Evolutionary conservation across 345 rosid genomes (phyloP), one percentile per base, ranked within the genome.

Genomic region (Gossypium rotundifolium): DNA sequence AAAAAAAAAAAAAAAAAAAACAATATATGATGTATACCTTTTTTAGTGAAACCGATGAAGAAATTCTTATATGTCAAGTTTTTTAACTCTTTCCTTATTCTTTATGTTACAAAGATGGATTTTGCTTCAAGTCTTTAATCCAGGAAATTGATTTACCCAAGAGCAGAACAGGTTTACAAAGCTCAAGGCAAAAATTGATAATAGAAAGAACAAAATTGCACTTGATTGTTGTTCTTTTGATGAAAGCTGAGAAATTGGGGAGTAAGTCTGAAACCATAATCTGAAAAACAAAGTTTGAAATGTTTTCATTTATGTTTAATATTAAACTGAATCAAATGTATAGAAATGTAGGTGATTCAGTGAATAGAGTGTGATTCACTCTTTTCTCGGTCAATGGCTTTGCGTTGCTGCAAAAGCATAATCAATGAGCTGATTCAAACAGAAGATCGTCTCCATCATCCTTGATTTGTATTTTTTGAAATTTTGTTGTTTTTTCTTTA

Each of bases 301-400:
- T 7, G 5, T 3, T 13, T 53, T 53, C 58, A 53, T 53, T n/a
- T n/a, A 53, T 53, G 58, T 53, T 53, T n/a, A n/a, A 18, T 33
- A 33, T 33, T n/a, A 17, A 2, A n/a, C n/a, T 17, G 9, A n/a
- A n/a, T n/a, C 58, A n/a, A 53, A 53, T 53, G 11, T n/a, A 53
- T 53, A 6, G 11, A 53, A 53, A 53, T 53, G 22, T 53, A 8
- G 58, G 20, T 17, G 58, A 17, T 53, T 2, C 14, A n/a, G n/a
- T 33, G 7, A 33, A 6, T 33, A 33, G 7, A 1, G 40, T 82
- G 86, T 4, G 0, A 18, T 3, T 18, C 49, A 1, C 72, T 81
- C 65, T 33, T 82, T 82, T 59, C 49, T 77, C 29, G 83, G 82
- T n/a, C 85, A 82, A 58, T 84, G 84, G 83, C 61, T 86, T 8